Evolutionary conservation across 2,329 filamentous ascomycete genomes (phyloP), one percentile per base, ranked within the genome.

Genomic region (Nigrograna mackinnonii): DNA sequence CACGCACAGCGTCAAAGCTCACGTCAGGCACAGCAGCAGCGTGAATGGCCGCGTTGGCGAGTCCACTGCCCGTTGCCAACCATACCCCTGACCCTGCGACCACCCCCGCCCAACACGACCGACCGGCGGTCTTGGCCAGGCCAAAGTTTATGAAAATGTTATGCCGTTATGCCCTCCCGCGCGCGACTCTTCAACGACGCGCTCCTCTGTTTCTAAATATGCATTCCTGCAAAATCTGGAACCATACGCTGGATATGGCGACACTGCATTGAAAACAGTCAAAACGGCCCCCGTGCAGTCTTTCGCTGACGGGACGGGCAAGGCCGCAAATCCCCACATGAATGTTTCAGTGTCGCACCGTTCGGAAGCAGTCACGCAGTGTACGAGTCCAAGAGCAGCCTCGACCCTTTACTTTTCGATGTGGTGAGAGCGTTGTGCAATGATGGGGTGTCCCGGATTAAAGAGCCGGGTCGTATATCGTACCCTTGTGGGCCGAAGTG

Each of bases 301-400:
- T 9, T 9, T n/a, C 9, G 9, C 24, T 28, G 9, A 28, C 24
- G 24, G 24, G n/a, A 9, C 24, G 24, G 24, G n/a, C 24, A 28
- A 33, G 18, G 16, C 16, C 16, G n/a, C 16, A 17, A 9, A 39
- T 55, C 50, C 52, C 56, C 52, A 51, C 43, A 50, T 42, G 24
- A 41, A 37, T 52, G 55, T 62, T 60, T 60, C 60, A 61, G 52
- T 44, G 54, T 56, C 48, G 52, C 50, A 61, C 52, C 49, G 34
- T 39, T 54, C 50, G 45, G 57, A 51, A 43, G 44, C n/a, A n/a
- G n/a, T n/a, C n/a, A n/a, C n/a, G n/a, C 31, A n/a, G 18, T 16
- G 22, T 41, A 22, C 44, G 30, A 45, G 33, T 37, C 49, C 41
- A 35, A 58, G 34, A 39, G 36, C 43, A 37, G 42, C 38, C 45